These are phyloP conservation scores for Teratosphaeria epicoccoides DNA, from an alignment of 2,329 filamentous ascomycete genomes.

Conservation along the genomic window DNA sequence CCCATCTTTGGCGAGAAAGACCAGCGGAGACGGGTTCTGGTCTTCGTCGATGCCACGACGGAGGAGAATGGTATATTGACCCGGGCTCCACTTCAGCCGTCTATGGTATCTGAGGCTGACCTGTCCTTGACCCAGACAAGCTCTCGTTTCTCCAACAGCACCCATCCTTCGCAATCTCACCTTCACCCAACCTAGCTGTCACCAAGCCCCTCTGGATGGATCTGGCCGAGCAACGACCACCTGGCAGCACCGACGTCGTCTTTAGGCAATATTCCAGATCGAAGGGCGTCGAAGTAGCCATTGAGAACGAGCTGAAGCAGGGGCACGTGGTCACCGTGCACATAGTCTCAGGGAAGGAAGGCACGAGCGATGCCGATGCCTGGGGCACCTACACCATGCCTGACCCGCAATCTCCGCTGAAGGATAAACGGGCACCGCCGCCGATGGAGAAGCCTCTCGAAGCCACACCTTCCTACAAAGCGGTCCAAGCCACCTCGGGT, in stretches of 20 bases:
- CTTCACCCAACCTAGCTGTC: conserved; percentile 14
- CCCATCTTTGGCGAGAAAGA: conserved; percentile 29
- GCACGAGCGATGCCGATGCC: conserved; percentile 8
- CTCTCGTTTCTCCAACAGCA: not conserved
- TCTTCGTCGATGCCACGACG: conserved; percentile 18
- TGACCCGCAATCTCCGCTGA: conserved; percentile 11
- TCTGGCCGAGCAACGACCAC: conserved; percentile 18
- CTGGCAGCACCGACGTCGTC: conserved; percentile 2
- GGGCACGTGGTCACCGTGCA: conserved; percentile 14
- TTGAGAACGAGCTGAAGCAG: conserved; percentile 2
- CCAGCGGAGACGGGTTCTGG: conserved; percentile 10
- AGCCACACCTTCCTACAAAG: conserved; percentile 5
- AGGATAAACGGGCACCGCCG: conserved; percentile 13
- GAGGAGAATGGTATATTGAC: conserved; percentile 11
- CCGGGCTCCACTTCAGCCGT: not conserved
- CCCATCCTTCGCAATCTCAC: conserved; percentile 16
- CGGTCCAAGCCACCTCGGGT: conserved; percentile 19
- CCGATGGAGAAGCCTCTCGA: conserved; percentile 14
- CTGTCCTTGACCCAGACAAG: not conserved
- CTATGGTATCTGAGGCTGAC: not conserved
- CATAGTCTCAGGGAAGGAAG: conserved; percentile 8
- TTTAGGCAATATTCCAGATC: not conserved
- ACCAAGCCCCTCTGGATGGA: conserved; percentile 21
- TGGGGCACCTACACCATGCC: conserved; percentile 26
- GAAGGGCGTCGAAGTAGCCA: conserved; percentile 5